phyloP scores from a whole-genome alignment of 352 stramenopile genomes.

The Globisporangium middletonii region DNA sequence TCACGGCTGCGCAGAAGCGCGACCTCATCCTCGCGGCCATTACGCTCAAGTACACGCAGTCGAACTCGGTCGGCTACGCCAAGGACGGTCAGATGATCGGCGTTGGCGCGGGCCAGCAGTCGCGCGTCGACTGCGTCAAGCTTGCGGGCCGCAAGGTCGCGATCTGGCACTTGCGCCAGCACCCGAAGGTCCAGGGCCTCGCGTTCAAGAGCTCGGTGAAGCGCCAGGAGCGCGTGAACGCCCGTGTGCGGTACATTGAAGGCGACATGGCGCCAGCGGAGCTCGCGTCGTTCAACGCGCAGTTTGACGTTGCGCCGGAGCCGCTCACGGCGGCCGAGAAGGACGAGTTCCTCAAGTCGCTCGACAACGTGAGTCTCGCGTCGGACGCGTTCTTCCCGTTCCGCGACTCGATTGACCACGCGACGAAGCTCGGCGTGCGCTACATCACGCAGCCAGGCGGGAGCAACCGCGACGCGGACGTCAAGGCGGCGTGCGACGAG shows the following conservation, averaged over 20 bases:
- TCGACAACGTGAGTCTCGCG: conserved; percentile 92
- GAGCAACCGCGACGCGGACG: conserved; percentile 86
- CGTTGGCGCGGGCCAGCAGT: conserved; percentile 99
- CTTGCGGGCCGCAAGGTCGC: conserved; percentile 96
- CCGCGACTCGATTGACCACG: conserved; percentile 98
- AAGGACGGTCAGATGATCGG: conserved; percentile 99
- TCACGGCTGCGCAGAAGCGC: conserved; percentile 91
- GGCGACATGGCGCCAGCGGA: conserved; percentile 97
- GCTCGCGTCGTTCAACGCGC: conserved; percentile 90
- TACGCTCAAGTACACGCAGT: conserved; percentile 99
- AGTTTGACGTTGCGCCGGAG: conserved; percentile 94
- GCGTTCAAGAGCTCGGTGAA: conserved; percentile 97
- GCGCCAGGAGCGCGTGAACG: conserved; percentile 99
- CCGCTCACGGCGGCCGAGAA: conserved; percentile 94
- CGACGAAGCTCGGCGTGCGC: conserved; percentile 92
- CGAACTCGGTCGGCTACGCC: conserved; percentile 98
- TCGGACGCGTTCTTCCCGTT: conserved; percentile 99
- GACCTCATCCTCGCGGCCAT: conserved; percentile 99
- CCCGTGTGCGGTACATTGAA: conserved; percentile 99
- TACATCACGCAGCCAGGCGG: conserved; percentile 96
- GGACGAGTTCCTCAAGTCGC: conserved; percentile 89
- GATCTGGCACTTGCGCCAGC: conserved; percentile 98
- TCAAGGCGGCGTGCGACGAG: conserved; percentile 93
- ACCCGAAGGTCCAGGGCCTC: conserved; percentile 94
- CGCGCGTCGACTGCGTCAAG: conserved; percentile 99